Evolutionary conservation across 768 basidiomycete genomes (phyloP), one percentile per base, ranked within the genome.

Genomic region (Amanita jacksonii): DNA sequence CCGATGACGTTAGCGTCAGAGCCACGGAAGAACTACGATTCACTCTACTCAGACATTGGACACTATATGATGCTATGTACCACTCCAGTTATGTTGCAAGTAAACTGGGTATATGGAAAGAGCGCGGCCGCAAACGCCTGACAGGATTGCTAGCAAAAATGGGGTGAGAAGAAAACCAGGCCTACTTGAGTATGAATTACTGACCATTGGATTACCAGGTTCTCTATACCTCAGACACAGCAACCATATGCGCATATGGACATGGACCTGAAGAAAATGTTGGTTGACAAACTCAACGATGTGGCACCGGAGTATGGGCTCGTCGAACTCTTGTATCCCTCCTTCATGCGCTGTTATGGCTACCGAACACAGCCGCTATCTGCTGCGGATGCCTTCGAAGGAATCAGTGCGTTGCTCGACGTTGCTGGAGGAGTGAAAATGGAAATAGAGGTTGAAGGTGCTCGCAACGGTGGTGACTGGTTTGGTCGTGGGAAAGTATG

Each of bases 241-340:
- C 93, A 99, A 54, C 74, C 85, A 2, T 94, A 90, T 56, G 65
- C 84, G 0, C 92, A 97, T 57, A 99, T 99, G 96, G 91, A 96
- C 58, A 85, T 89, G 67, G 87, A 91, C 55, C 74, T 98, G 49
- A 98, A 96, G 62, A 73, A 76, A 37, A 69, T 74, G 12, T 70
- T 99, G 9, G 74, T 83, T 25, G 69, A 76, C 40, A 91, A 93
- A 57, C 76, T 99, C 3, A 82, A 89, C 42, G 76, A 81, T 34
- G 84, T 96, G 42, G 90, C 90, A 1, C 93, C 94, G 0, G 91
- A 96, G 59, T 94, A 97, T 54, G 93, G 91, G 16, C 79, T 99
- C 6, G 73, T 93, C 45, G 94, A 99, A 56, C 76, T 97, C 27
- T 74, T 85, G 1, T 98, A 96, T 62, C 85, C 90, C 0, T 96